phyloP scores from a whole-genome alignment of 305 asterid genomes.

The Solanum hybrid region DNA sequence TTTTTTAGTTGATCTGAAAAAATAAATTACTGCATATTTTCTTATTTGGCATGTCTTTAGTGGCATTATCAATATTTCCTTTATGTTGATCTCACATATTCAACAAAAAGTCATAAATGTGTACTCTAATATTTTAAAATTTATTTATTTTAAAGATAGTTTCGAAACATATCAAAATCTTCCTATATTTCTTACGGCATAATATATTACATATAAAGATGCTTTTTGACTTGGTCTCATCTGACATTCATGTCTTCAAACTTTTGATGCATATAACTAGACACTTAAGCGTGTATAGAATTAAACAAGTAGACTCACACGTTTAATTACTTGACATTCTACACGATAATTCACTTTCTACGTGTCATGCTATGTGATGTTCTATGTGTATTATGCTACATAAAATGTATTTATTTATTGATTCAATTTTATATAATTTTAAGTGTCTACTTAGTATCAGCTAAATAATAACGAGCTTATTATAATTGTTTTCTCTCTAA shows the following conservation, averaged over 20 bases:
- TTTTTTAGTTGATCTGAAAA: background rate
- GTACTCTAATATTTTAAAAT: background rate
- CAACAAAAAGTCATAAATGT: background rate
- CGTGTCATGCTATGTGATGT: no score
- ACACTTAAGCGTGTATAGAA: no score
- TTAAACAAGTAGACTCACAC: no score
- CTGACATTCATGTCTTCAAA: background rate
- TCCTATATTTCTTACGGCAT: background rate
- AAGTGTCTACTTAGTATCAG: no score
- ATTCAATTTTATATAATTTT: no score
- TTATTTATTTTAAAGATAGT: background rate
- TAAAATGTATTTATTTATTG: no score
- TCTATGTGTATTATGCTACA: background rate
- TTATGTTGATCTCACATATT: background rate
- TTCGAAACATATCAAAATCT: background rate
- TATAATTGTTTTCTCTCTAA: background rate
- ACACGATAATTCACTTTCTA: background rate
- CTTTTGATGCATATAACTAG: no score
- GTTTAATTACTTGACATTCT: no score
- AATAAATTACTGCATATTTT: background rate
- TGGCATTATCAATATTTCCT: background rate
- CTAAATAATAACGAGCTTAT: background rate
- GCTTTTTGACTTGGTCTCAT: background rate
- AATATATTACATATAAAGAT: no score
- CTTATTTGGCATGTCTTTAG: background rate